phyloP scores from a whole-genome alignment of 495 filamentous ascomycete species.

The Alectoria sarmentosa region DNA sequence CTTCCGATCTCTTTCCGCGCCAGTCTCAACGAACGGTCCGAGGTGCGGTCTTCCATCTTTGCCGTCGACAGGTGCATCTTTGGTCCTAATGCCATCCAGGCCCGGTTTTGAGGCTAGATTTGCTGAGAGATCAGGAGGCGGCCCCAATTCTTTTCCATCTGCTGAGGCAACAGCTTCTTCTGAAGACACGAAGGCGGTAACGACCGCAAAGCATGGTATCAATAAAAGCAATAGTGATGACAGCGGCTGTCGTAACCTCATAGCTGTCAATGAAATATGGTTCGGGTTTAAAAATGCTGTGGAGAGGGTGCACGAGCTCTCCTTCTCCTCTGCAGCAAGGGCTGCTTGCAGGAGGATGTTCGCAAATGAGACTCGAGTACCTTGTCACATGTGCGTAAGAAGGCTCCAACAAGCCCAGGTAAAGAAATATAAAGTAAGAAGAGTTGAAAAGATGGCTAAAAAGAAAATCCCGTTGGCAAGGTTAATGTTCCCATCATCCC shows the following conservation, averaged over 20 bases:
- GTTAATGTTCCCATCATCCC: background rate
- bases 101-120: constrained; percentile 29
- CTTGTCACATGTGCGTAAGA: background rate
- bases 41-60: constrained; percentile 92
- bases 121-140: constrained; percentile 16
- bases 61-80: constrained; percentile 89
- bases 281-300: background rate
- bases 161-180: constrained; percentile 25
- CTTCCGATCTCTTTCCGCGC: constrained; percentile 51
- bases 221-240: constrained; percentile 42
- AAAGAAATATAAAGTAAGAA: background rate
- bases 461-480: background rate
- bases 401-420: background rate
- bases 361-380: background rate
- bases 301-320: background rate
- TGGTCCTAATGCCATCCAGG: constrained; percentile 54
- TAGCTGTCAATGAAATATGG: constrained; percentile 19
- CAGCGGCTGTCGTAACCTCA: constrained; percentile 40
- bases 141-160: constrained; percentile 21
- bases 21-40: constrained; percentile 77
- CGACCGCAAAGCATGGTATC: constrained; percentile 32
- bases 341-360: constrained; percentile 7
- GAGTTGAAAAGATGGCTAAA: background rate
- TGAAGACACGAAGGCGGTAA: constrained; percentile 25
- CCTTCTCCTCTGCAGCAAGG: background rate